These are phyloP conservation scores for Hymenotorrendiella dingleyae DNA, from an alignment of 2,329 filamentous ascomycete species.

Conservation along the genomic window DNA sequence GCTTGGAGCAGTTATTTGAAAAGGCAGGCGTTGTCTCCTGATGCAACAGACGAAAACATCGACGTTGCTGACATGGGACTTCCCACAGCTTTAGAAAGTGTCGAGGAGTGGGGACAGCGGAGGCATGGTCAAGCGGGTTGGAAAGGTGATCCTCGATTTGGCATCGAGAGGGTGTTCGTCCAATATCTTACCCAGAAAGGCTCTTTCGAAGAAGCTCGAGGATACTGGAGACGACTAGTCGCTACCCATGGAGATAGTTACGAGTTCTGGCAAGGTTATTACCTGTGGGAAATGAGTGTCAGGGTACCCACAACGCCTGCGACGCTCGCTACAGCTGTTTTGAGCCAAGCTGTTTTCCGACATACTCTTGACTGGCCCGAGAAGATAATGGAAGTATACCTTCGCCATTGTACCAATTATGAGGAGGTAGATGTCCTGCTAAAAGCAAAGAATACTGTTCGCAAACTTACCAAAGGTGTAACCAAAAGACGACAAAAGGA, in stretches of 20 bases:
- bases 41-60: slow-evolving; percentile 71
- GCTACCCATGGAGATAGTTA: slow-evolving; percentile 69
- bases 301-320: slow-evolving; percentile 47
- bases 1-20: slow-evolving; percentile 94
- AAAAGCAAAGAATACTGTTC: slow-evolving; percentile 64
- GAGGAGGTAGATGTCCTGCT: slow-evolving; percentile 73
- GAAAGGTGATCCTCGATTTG: slow-evolving; percentile 81
- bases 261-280: slow-evolving; percentile 92
- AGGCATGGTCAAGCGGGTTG: slow-evolving; percentile 68
- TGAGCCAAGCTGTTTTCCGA: slow-evolving; percentile 62
- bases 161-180: slow-evolving; percentile 85
- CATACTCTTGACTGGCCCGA: slow-evolving; percentile 70
- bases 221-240: slow-evolving; percentile 67
- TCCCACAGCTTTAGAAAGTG: slow-evolving; percentile 76
- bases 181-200: slow-evolving; percentile 84
- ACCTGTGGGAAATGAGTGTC: slow-evolving; percentile 74
- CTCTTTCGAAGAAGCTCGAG: slow-evolving; percentile 69
- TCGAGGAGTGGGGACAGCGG: slow-evolving; percentile 67
- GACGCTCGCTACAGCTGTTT: slow-evolving; percentile 65
- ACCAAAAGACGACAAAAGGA: slow-evolving; percentile 61
- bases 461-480: slow-evolving; percentile 60
- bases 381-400: slow-evolving; percentile 65
- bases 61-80: slow-evolving; percentile 90
- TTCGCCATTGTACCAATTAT: slow-evolving; percentile 83
- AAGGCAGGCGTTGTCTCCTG: slow-evolving; percentile 70